Evolutionary conservation across 1,284 basidiomycete genomes (phyloP).

Genomic region (Cryptococcus sp.): DNA sequence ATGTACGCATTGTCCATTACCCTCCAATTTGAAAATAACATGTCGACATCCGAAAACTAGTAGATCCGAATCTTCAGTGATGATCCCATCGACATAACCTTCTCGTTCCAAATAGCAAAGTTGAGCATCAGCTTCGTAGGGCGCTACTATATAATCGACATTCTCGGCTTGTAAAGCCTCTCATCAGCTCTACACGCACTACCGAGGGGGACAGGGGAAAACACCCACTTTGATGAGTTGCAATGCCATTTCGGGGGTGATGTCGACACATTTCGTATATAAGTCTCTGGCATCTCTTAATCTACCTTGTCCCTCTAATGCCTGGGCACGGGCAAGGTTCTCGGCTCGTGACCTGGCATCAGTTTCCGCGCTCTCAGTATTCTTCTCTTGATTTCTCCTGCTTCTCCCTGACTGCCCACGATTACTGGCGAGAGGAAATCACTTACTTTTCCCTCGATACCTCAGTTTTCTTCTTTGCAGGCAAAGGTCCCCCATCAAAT

Average conservation of each 20-base stretch:
- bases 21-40: constrained; percentile 74
- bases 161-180: constrained; percentile 76
- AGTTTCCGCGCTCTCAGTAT: neutral
- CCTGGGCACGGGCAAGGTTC: constrained; percentile 60
- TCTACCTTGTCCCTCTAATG: constrained; percentile 71
- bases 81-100: constrained; percentile 82
- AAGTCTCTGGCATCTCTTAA: constrained; percentile 74
- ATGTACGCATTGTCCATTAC: constrained; percentile 68
- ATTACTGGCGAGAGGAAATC: neutral
- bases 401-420: neutral
- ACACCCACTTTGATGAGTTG: constrained; percentile 85
- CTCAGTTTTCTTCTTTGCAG: constrained; percentile 90
- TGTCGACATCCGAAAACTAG: constrained; percentile 91
- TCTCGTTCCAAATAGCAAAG: constrained; percentile 83
- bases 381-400: too few relatives aligned
- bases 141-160: constrained; percentile 86
- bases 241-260: constrained; percentile 95
- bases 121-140: constrained; percentile 98
- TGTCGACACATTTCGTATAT: constrained; percentile 88
- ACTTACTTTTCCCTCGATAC: constrained; percentile 62
- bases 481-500: constrained; percentile 93
- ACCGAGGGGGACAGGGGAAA: neutral
- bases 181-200: neutral
- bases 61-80: constrained; percentile 97
- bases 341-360: constrained; percentile 49